Evolutionary conservation across 108 stramenopile genomes (phyloP).

Genomic region (Craspedostauros australis): DNA sequence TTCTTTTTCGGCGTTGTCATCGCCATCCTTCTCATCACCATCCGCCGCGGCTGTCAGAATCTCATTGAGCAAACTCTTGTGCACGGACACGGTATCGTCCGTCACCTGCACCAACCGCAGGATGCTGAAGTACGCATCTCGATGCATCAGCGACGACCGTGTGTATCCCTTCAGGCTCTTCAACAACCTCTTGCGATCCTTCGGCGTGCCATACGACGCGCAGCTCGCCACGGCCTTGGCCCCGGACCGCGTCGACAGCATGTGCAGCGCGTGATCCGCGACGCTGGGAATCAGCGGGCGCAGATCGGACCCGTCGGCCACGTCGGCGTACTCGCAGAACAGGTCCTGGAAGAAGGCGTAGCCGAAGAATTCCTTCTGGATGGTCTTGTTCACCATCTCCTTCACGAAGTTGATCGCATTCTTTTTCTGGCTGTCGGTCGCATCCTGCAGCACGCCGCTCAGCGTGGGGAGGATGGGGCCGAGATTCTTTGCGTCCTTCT

Average conservation of each 20-base stretch:
- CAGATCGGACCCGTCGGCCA: conserved; percentile 53
- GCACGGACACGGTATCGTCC: conserved; percentile 92
- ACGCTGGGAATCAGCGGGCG: conserved; percentile 56
- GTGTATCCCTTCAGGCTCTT: conserved; percentile 91
- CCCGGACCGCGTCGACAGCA: conserved; percentile 82
- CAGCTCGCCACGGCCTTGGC: conserved; percentile 76
- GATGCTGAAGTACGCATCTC: conserved; percentile 89
- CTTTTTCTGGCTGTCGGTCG: conserved; percentile 65
- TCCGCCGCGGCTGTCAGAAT: conserved; percentile 16
- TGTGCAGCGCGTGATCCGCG: conserved; percentile 74
- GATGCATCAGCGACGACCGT: conserved; percentile 70
- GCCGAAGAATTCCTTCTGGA: conserved; percentile 76
- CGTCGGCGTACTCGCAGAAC: conserved; percentile 61
- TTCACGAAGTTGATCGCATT: conserved; percentile 41
- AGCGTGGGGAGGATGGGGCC: conserved; percentile 29
- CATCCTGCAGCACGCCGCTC: conserved; percentile 6
- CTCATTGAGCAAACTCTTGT: conserved; percentile 86
- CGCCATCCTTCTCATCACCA: conserved; percentile 10
- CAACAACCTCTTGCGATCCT: conserved; percentile 87
- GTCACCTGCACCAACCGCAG: conserved; percentile 80
- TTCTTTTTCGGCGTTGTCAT: not conserved
- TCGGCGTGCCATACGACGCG: conserved; percentile 81
- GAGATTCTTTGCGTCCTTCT: conserved; percentile 6
- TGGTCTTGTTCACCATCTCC: conserved; percentile 66
- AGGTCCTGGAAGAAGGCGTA: conserved; percentile 81